Base-by-base conservation (phyloP, 805 yeast species). In the Lipomyces kockii region DNA sequence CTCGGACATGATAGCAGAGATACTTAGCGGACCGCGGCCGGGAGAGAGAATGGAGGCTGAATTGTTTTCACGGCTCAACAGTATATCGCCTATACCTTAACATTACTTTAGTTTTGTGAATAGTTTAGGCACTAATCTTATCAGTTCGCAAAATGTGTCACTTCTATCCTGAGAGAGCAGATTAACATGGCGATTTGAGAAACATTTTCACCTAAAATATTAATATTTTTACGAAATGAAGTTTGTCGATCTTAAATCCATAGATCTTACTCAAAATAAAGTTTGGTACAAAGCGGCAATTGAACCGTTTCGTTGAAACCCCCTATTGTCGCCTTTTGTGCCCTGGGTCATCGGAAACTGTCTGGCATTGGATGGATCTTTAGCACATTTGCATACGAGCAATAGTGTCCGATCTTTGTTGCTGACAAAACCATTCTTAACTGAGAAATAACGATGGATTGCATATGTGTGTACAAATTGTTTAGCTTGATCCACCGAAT, bases 21-120 rank as follows among this genome's bases (percentile, higher is more conserved):
- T 46, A 46, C 52, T 46, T 46, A 14, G 52, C 22, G 52, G 52
- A 46, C 52, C 52, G 52, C 52, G 52, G 52, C 22, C 52, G 14
- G 52, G 52, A 46, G 52, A 46, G 52, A 46, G 52, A 46, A 46
- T 46, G 52, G 52, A 46, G 52, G 52, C 52, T 46, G 52, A 46
- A 46, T 46, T 46, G 52, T 46, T 8, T 46, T 46, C 14, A n/a
- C 52, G 52, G 14, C 52, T 46, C 22, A 46, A 46, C 52, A 14
- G 52, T 14, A 22, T 14, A 46, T 46, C 52, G 6, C 14, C 52
- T 46, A 46, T 46, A 46, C 52, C 52, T 46, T 46, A 46, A 46
- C 14, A 46, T 46, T 46, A 22, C 7, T 6, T 46, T 46, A 3
- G 3, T 4, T 2, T 46, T 46, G 22, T 46, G 6, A n/a, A 46